Evolutionary conservation across 129 eudicot genomes (phyloP).

Genomic region (Deinandra increscens): DNA sequence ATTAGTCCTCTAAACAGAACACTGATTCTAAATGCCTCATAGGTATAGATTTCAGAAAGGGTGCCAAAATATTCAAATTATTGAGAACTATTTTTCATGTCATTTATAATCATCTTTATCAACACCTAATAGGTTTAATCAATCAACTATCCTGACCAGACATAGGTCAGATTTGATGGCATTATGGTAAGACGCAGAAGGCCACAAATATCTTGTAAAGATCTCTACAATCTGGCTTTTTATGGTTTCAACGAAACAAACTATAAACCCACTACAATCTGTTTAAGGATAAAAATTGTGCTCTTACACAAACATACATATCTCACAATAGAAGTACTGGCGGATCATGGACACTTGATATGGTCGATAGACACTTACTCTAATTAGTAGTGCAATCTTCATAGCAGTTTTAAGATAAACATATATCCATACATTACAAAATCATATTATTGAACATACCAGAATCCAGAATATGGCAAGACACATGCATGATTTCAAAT

Average conservation of each 20-base stretch:
- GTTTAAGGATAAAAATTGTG: not conserved
- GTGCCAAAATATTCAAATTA: not conserved
- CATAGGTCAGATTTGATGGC: not conserved
- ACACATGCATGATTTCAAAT: not conserved
- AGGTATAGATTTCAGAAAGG: not conserved
- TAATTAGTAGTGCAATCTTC: not conserved
- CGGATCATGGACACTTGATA: too few relatives aligned
- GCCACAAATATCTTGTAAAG: not conserved
- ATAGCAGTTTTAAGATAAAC: not conserved
- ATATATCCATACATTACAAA: not conserved
- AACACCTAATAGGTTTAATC: conserved; percentile 1
- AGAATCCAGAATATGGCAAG: conserved; percentile 2
- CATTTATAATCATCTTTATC: not conserved
- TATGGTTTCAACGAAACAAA: not conserved
- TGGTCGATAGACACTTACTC: not conserved
- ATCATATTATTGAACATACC: not conserved
- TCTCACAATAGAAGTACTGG: not conserved
- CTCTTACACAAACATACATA: not conserved
- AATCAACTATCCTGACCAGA: not conserved
- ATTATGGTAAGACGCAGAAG: conserved; percentile 6
- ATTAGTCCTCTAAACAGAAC: not conserved
- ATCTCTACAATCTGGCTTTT: conserved; percentile 2
- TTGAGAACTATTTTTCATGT: not conserved
- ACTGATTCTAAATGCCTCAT: not conserved
- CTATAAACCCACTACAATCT: not conserved